Evolutionary conservation across 140 eudicot species (phyloP).

Genomic region (Stevia rebaudiana): DNA sequence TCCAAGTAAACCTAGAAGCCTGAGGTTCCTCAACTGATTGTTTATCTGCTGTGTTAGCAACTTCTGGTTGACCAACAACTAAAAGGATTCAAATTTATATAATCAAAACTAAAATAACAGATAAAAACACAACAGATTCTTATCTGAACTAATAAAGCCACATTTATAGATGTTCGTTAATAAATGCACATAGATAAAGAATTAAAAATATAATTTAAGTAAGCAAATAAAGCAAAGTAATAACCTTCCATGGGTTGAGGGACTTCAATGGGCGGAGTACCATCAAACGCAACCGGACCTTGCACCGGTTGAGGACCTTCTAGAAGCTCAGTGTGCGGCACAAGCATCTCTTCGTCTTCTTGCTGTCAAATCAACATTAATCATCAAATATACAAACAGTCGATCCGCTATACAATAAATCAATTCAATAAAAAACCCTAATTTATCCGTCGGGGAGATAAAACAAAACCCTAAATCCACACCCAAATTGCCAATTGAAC

Average conservation of each 20-base stretch:
- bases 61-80: constrained; percentile 54
- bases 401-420: neutral
- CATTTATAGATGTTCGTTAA: neutral
- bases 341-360: constrained; percentile 94
- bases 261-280: constrained; percentile 40
- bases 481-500: constrained; percentile 23
- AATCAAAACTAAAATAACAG: constrained; percentile 17
- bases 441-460: neutral
- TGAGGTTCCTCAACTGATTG: constrained; percentile 82
- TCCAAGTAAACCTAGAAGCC: constrained; percentile 71
- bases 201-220: neutral
- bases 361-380: constrained; percentile 41
- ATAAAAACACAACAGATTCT: neutral
- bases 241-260: constrained; percentile 49
- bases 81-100: constrained; percentile 4
- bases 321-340: constrained; percentile 56
- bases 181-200: neutral
- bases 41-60: constrained; percentile 50
- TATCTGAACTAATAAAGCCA: neutral
- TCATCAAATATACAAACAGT: constrained; percentile 6
- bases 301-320: constrained; percentile 69
- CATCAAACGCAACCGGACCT: constrained; percentile 48
- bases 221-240: constrained; percentile 2
- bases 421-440: constrained; percentile 32
- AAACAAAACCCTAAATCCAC: constrained; percentile 29